Conservation (phyloP, 108 stramenopile genomes). For the Pelagomonas calceolata region DNA sequence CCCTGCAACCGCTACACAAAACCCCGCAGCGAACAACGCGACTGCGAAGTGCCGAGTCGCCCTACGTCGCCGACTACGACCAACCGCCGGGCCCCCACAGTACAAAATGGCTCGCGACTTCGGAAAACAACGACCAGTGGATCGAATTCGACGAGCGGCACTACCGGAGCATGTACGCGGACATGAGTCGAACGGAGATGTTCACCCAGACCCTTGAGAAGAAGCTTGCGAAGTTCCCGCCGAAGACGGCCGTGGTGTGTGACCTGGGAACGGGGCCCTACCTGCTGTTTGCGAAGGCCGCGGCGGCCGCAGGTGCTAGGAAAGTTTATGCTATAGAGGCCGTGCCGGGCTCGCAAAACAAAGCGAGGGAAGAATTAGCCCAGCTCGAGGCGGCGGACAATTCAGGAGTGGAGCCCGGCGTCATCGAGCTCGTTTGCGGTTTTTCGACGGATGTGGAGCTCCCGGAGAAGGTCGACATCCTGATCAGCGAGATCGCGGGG, state of each 20-base stretch:
- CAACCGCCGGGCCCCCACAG: no score
- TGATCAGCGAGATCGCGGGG: constrained; percentile 53
- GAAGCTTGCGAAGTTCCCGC: constrained; percentile 20
- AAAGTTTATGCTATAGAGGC: constrained; percentile 61
- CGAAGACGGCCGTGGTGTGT: constrained; percentile 28
- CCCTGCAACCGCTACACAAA: no score
- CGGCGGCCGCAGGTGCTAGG: constrained; percentile 47
- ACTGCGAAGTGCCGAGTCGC: no score
- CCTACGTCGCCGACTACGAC: no score
- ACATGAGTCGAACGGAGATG: constrained; percentile 39
- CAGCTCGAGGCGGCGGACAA: no score
- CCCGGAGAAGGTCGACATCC: constrained; percentile 53
- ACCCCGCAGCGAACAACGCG: no score
- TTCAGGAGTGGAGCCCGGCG: background rate
- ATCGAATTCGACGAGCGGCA: constrained; percentile 48
- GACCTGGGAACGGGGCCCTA: constrained; percentile 58
- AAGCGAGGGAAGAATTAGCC: constrained; percentile 18
- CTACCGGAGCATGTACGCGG: constrained; percentile 50
- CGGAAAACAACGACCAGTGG: constrained; percentile 20
- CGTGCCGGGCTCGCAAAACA: constrained; percentile 26
- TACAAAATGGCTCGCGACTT: no score
- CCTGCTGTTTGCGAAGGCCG: constrained; percentile 49
- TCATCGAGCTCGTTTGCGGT: constrained; percentile 49
- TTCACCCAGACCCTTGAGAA: constrained; percentile 39
- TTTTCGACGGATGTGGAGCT: constrained; percentile 47